Evolutionary conservation across 169 alveolate species (phyloP).

Genomic region (Neospora caninum): DNA sequence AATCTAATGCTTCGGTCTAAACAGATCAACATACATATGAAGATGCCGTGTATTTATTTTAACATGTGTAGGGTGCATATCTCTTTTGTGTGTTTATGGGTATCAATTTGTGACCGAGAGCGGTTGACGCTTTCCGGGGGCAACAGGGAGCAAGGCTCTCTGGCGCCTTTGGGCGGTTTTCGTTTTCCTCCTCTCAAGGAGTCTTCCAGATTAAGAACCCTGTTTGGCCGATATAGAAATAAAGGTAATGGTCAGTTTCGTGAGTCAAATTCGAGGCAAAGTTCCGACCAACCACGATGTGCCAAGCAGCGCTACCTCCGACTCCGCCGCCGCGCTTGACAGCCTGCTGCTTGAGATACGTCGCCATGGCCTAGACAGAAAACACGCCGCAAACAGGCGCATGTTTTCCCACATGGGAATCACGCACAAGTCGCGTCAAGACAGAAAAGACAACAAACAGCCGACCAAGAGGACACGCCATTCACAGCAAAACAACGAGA

Average conservation of each 20-base stretch:
- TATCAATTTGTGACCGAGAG: no score
- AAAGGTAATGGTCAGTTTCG: conserved; percentile 84
- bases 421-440: no score
- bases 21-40: no score
- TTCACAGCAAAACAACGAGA: no score
- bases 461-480: no score
- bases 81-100: no score
- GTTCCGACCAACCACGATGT: conserved; percentile 90
- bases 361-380: conserved; percentile 5
- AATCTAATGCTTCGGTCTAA: no score
- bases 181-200: conserved; percentile 60
- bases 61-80: no score
- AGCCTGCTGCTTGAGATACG: conserved; percentile 11
- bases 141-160: no score
- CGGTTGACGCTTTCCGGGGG: no score
- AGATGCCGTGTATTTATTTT: no score
- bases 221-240: conserved; percentile 87
- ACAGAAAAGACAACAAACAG: background rate
- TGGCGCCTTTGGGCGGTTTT: background rate
- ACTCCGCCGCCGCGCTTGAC: background rate
- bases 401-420: no score
- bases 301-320: conserved; percentile 76
- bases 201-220: conserved; percentile 71
- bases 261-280: conserved; percentile 85
- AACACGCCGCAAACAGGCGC: background rate